Base-by-base conservation (phyloP, 495 filamentous ascomycete genomes). In the Cercophora samala region DNA sequence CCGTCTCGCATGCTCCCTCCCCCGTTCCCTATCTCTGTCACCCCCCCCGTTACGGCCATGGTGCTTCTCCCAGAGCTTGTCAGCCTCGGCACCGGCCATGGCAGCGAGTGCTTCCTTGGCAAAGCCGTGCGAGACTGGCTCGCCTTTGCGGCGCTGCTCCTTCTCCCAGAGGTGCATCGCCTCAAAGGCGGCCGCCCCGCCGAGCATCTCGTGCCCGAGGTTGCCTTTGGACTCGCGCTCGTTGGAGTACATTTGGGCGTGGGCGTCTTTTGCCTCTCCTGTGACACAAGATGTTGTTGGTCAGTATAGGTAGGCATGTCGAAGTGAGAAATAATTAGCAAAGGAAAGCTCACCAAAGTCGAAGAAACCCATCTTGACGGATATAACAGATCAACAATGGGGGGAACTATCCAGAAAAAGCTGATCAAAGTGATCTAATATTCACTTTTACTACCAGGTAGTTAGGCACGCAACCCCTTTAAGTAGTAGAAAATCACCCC, bases 81-180 rank as follows among this genome's bases (percentile, higher is more conserved):
- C 91, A 66, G 92, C 83, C 78, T 93, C 89, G 65, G 84, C 87
- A 53, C 86, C 90, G 59, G 87, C 90, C 59, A 92, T 73, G 68
- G 87, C 91, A 56, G 83, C 88, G 21, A 93, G 80, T 46, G 88
- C 73, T 77, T 93, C 91, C 82, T 93, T 93, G 76, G 91, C 91
- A 73, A 91, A 87, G 51, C 79, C 81, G 80, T 93, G 91, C 70
- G 80, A 83, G 68, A 91, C 87, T 1, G 81, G 67, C 79, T 91
- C 88, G 81, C 91, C 90, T 78, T 92, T 81, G 64, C 81, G 82
- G 74, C 89, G 88, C 80, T 92, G 88, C 65, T 87, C 80, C 76
- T 93, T 87, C 78, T 93, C 91, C 75, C 88, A 93, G 18, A 87
- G 79, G 83, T 92, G 91, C 84, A 95, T 89, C 66, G 85, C 91